phyloP scores from a whole-genome alignment of 2,329 filamentous ascomycete species.

The Stagonosporopsis cucurbitacearum region DNA sequence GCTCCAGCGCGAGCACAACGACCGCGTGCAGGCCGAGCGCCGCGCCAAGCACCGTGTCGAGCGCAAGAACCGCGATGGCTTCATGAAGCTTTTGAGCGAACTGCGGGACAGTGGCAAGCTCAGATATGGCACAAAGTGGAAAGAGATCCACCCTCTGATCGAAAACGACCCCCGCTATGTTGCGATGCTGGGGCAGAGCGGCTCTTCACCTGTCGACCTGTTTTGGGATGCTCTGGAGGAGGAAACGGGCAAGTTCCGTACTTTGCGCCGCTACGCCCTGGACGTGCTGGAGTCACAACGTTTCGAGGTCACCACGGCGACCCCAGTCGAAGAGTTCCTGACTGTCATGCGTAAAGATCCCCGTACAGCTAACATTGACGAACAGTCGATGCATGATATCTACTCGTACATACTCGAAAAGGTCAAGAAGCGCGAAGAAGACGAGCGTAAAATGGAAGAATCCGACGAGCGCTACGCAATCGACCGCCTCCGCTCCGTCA shows the following conservation, averaged over 20 bases:
- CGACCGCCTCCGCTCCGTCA: conserved; percentile 81
- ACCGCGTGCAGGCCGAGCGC: conserved; percentile 87
- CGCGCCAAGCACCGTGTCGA: conserved; percentile 79
- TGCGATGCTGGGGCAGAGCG: conserved; percentile 81
- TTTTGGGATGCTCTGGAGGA: conserved; percentile 97
- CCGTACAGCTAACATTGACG: conserved; percentile 85
- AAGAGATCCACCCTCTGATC: conserved; percentile 75
- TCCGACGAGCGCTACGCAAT: conserved; percentile 84
- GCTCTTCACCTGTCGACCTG: conserved; percentile 85
- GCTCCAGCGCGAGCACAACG: conserved; percentile 89
- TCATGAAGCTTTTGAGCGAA: conserved; percentile 75
- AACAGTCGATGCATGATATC: conserved; percentile 78
- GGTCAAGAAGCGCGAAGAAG: conserved; percentile 79
- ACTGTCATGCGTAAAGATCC: conserved; percentile 82
- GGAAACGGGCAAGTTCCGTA: conserved; percentile 85
- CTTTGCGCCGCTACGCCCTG: conserved; percentile 79
- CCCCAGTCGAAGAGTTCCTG: conserved; percentile 87
- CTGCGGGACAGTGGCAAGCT: conserved; percentile 79
- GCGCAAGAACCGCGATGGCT: conserved; percentile 84
- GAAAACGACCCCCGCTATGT: conserved; percentile 82
- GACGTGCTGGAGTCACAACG: conserved; percentile 93
- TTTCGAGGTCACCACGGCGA: conserved; percentile 87
- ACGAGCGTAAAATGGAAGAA: conserved; percentile 81
- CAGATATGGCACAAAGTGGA: conserved; percentile 91
- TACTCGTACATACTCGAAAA: conserved; percentile 91